Evolutionary conservation across 192 early-diverging fungal genomes (phyloP), one percentile per base, ranked within the genome.

Genomic region (Linnemannia hyalina): DNA sequence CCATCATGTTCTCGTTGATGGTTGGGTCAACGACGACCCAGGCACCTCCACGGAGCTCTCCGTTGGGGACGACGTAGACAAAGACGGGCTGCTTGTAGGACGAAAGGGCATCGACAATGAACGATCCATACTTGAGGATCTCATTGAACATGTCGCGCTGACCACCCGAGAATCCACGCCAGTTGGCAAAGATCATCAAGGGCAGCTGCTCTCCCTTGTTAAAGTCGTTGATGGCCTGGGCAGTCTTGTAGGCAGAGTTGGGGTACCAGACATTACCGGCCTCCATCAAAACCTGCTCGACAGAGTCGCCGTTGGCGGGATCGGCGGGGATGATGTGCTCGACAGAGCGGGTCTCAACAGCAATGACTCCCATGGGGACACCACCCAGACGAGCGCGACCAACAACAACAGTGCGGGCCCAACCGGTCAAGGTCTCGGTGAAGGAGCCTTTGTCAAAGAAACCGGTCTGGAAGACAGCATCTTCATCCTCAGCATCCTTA

Each of bases 101-200:
- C n/a, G 93, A 82, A 57, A 99, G 93, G 13, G 98, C 97, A 91
- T 99, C 98, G 70, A 99, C 98, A 82, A 99, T 99, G 88, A 96
- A 93, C 13, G 98, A 93, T 65, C 98, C 98, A 86, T 97, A 99
- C 88, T 99, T 99, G 75, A 99, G 93, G 13, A 99, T 93, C 88
- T 98, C 98, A 89, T 98, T 96, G 92, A 95, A 99, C 97, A 99
- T 98, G 89, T 99, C 98, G 85, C 95, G 95, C 89, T 99, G 98
- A 78, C 98, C 98, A 74, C 98, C 98, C 40, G 97, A 97, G 93
- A 99, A 99, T 71, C 98, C 98, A 90, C 98, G 96, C 98, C 98
- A 99, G 96, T 99, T 99, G 88, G 98, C 98, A 94, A 99, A 98
- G 89, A 99, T 96, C 81, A 99, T 97, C 85, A 99, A 91, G 29